Base-by-base conservation (phyloP, 129 eudicot species). In the Calendula officinalis region DNA sequence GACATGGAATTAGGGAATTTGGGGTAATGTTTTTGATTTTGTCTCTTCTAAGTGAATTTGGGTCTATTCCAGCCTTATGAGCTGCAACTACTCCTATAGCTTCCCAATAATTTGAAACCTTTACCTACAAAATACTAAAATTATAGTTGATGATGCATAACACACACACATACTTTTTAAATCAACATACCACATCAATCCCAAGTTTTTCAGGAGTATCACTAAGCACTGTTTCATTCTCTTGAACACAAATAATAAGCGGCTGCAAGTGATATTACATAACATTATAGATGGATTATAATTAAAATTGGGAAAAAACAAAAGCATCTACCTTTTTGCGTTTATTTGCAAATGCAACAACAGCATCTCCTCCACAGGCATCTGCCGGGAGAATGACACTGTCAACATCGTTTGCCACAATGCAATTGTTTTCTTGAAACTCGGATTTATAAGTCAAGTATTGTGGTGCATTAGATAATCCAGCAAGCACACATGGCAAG, bases 401-500 rank as follows among this genome's bases (percentile, higher is more conserved):
- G 60, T 92, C 96, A 57, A 92, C 95, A 68, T 92, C 96, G 74
- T 71, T 66, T 49, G 81, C 86, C 27, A 76, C 72, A 66, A 92
- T 83, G 78, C 92, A 78, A 45, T 75, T 81, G 27, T 44, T 78
- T 57, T 54, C 76, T 55, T 37, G 43, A 3, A 69, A 61, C 40
- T 46, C 64, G 7, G 77, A 45, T 61, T 65, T 70, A 33, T 79
- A 37, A 45, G 79, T 78, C 64, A 72, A 33, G 76, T 92, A 92
- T 68, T 88, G 99, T 43, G 96, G 99, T 75, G 95, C 94, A 60
- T 80, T 81, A 64, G 91, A 81, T 32, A 92, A 83, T 39, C 98
- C 98, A 59, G 98, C 96, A 34, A 92, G 95, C 55, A 92, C 99
- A 71, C 99, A 92, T 34, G 99, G 99, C 84, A 92, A 72, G 80